Conservation (phyloP, 441 rosid genomes). For the Jatropha multifida region DNA sequence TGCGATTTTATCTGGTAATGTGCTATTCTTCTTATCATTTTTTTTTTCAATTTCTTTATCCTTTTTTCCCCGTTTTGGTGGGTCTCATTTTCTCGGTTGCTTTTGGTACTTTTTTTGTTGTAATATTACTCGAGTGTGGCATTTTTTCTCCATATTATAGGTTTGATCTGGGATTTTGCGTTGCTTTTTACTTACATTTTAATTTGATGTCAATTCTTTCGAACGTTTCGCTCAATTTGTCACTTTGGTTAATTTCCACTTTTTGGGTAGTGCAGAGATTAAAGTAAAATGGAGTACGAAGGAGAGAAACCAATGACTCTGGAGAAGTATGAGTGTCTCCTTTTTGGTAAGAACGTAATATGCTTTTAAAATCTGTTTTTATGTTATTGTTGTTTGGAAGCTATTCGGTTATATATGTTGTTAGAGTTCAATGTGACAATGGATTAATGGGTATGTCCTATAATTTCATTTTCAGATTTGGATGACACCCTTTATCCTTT, state of each 20-base stretch:
- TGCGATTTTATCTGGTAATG: slow-evolving; percentile 1
- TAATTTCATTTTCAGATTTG: slow-evolving; percentile 45
- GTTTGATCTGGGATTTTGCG: neutral
- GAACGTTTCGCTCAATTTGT: neutral
- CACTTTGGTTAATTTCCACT: neutral
- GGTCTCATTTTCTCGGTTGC: neutral
- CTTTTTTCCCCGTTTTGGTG: neutral
- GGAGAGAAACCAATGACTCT: slow-evolving; percentile 31
- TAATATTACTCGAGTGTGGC: neutral
- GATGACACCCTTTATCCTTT: slow-evolving; percentile 83
- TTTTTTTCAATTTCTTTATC: neutral
- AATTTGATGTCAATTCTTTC: neutral
- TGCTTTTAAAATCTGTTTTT: neutral
- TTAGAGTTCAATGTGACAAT: neutral
- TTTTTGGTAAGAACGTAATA: slow-evolving; percentile 56
- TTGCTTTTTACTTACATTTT: no score
- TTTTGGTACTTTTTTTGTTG: neutral
- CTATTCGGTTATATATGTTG: neutral
- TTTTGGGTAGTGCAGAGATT: neutral
- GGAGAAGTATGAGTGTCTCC: slow-evolving; percentile 65
- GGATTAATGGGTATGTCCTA: neutral
- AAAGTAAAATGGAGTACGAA: slow-evolving; percentile 54
- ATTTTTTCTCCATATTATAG: neutral
- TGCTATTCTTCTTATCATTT: neutral
- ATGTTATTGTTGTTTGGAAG: neutral